These are phyloP conservation scores for Fagus sylvatica DNA, from an alignment of 306 rosid species.

Conservation along the genomic window DNA sequence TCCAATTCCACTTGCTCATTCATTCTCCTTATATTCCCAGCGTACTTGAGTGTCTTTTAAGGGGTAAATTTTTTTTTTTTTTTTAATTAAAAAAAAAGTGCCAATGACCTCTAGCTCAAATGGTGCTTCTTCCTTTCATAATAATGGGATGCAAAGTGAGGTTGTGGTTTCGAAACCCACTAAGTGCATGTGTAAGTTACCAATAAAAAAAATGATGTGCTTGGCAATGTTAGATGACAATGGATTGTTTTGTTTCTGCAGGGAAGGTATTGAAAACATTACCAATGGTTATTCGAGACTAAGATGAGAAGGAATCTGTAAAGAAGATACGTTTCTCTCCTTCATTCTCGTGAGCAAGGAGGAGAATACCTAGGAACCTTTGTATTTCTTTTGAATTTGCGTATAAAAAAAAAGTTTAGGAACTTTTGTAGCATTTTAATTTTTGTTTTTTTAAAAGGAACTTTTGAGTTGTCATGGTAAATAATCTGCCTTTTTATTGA, in stretches of 20 bases:
- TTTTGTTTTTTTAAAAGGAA: no score
- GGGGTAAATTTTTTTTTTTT: no score
- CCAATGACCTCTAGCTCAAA: no score
- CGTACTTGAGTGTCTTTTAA: not conserved
- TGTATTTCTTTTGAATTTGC: no score
- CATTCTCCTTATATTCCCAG: not conserved
- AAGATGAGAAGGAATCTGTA: constrained; percentile 3
- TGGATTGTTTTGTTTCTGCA: constrained; percentile 37
- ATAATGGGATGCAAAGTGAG: not conserved
- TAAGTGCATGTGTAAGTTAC: no score
- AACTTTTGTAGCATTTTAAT: no score
- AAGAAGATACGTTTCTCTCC: constrained; percentile 3
- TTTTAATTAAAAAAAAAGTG: no score
- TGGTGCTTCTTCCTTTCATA: no score
- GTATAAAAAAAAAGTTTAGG: no score
- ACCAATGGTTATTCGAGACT: not conserved
- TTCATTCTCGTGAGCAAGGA: constrained; percentile 6
- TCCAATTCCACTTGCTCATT: not conserved
- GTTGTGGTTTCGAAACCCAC: no score
- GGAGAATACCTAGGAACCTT: no score
- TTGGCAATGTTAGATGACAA: constrained; percentile 17
- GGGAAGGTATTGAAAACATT: constrained; percentile 48
- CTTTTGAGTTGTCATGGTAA: not conserved
- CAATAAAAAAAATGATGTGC: not conserved
- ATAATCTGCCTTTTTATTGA: not conserved